Evolutionary conservation across 179 eudicot species (phyloP).

Genomic region (Kewa caespitosa): DNA sequence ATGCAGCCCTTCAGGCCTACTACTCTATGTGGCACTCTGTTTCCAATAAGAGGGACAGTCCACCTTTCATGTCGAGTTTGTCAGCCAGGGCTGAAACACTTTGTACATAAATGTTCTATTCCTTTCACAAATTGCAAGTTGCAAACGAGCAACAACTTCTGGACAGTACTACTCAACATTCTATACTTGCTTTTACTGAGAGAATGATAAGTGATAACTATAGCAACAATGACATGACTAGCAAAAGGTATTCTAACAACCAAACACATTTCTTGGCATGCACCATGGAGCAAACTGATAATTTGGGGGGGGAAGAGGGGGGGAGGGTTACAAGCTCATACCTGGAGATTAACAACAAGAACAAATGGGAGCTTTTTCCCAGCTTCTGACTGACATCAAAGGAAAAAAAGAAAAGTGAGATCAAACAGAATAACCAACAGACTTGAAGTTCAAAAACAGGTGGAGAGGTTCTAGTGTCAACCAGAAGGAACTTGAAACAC

Average conservation of each 20-base stretch:
- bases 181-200: too few species aligned
- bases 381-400: slow-evolving; percentile 75
- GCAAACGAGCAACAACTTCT: too few species aligned
- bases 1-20: too few species aligned
- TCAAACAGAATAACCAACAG: neutral
- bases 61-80: too few species aligned
- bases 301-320: neutral
- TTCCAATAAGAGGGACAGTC: too few species aligned
- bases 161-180: too few species aligned
- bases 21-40: too few species aligned
- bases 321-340: slow-evolving; percentile 21
- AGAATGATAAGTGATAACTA: too few species aligned
- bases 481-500: slow-evolving; percentile 2
- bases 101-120: too few species aligned
- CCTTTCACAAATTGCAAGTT: too few species aligned
- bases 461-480: neutral
- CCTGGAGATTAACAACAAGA: slow-evolving; percentile 87
- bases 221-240: too few species aligned
- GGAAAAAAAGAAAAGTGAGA: slow-evolving; percentile 17
- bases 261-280: neutral
- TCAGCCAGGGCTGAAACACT: too few species aligned
- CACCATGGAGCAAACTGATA: neutral
- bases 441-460: neutral
- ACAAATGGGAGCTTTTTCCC: slow-evolving; percentile 87
- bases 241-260: neutral